Evolutionary conservation across 208 protist species (phyloP).

Genomic region (Trypanosomatidae sp.): DNA sequence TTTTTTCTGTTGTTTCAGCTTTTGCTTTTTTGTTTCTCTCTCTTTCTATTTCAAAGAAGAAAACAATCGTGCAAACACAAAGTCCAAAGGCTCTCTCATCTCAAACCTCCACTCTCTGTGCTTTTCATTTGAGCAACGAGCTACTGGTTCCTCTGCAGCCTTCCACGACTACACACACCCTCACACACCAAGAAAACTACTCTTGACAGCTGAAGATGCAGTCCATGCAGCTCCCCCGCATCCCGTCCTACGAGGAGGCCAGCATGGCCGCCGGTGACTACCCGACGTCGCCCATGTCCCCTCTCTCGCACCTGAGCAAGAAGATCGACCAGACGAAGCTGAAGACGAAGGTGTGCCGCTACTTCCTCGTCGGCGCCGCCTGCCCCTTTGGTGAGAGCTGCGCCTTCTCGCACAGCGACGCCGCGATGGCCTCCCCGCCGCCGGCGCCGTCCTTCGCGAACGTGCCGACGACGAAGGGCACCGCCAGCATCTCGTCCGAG

Average conservation of each 20-base stretch:
- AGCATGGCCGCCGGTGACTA: constrained; percentile 30
- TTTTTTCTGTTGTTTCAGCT: too few relatives aligned
- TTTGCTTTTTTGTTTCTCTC: too few relatives aligned
- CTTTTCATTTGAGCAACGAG: too few relatives aligned
- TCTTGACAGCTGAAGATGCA: too few relatives aligned
- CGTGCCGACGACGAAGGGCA: constrained; percentile 14
- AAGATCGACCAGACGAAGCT: constrained; percentile 85
- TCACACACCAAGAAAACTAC: not conserved
- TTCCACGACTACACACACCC: not conserved
- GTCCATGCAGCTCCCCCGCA: constrained; percentile 27
- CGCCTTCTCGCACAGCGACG: constrained; percentile 85
- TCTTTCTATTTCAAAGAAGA: too few relatives aligned
- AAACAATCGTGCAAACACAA: too few relatives aligned
- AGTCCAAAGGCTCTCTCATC: too few relatives aligned
- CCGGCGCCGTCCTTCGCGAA: constrained; percentile 4
- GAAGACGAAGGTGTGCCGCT: constrained; percentile 88
- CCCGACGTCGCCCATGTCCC: constrained; percentile 26
- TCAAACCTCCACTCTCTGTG: too few relatives aligned
- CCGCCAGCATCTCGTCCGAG: constrained; percentile 22
- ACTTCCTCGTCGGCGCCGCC: constrained; percentile 57
- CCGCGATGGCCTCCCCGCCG: constrained; percentile 22
- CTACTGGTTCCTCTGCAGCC: too few relatives aligned
- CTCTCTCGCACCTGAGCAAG: constrained; percentile 25
- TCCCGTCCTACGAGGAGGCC: constrained; percentile 35
- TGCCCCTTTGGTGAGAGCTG: constrained; percentile 86